Base-by-base conservation (phyloP, 2,329 filamentous ascomycete genomes). In the Penicillium decumbens region DNA sequence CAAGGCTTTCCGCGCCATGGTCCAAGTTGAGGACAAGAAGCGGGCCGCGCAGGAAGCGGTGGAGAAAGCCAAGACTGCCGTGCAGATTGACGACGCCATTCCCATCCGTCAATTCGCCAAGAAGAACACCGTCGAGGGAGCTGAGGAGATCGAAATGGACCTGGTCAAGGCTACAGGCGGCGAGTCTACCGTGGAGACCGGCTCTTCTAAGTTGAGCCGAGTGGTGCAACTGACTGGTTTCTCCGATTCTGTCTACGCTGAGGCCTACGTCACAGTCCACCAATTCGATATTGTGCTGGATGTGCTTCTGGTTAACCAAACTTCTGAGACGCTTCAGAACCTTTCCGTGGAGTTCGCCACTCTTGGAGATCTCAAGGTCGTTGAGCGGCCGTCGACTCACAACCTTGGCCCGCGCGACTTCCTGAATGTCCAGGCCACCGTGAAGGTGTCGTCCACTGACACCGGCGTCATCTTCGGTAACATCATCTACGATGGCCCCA, bases 401-500 rank as follows among this genome's bases (percentile, higher is more conserved):
- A 98, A 96, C 66, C 81, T 98, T 10, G 90, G 87, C 1, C 89
- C 90, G 1, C 90, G 96, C 67, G 93, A 96, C 71, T 98, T 98
- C 79, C 84, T 95, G 75, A 97, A 97, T 66, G 90, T 98, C 28
- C 93, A 98, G 72, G 92, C 91, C 67, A 98, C 93, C 9, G 95
- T 98, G 79, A 97, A 97, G 76, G 93, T 98, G 20, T 95, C 90
- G 3, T 95, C 90, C 6, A 98, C 93, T 3, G 93, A 98, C 67
- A 97, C 93, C 1, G 93, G 93, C 49, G 93, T 98, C 59, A 98
- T 98, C 61, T 98, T 98, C 64, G 93, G 93, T 60, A 98, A 98
- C 66, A 91, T 98, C 23, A 88, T 98, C 6, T 98, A 98, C 71
- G 93, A 98, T 62, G 93, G 92, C 27, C 82, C 91, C 5, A 89